These are phyloP conservation scores for Tulasnella sp. DNA, from an alignment of 768 basidiomycete species.

Conservation along the genomic window DNA sequence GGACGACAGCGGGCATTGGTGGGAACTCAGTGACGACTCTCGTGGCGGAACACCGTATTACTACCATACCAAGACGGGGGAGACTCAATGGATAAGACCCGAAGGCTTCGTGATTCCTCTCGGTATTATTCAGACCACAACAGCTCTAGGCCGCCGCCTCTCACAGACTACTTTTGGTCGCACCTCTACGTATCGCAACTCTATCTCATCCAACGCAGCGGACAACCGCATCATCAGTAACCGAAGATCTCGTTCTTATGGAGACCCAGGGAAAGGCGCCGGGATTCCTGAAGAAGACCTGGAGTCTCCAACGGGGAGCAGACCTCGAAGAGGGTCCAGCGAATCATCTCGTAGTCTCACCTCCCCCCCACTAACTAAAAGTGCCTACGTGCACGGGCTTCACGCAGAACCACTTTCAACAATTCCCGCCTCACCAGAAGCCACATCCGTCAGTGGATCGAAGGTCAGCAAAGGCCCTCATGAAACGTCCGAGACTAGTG, in stretches of 20 bases:
- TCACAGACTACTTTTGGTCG: slow-evolving; percentile 13
- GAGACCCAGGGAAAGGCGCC: background rate
- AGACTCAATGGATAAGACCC: slow-evolving; percentile 91
- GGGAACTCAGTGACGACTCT: slow-evolving; percentile 81
- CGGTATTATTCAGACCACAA: slow-evolving; percentile 53
- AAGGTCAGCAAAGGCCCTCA: background rate
- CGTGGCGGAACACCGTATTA: slow-evolving; percentile 81
- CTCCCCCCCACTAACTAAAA: slow-evolving; percentile 13
- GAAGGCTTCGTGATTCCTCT: slow-evolving; percentile 83
- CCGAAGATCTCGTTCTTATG: slow-evolving; percentile 7
- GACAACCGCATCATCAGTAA: slow-evolving; percentile 1
- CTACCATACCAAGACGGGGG: slow-evolving; percentile 84
- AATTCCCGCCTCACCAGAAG: slow-evolving; percentile 13
- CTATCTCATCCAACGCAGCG: background rate
- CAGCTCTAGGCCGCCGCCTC: slow-evolving; percentile 15
- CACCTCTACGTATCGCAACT: slow-evolving; percentile 1
- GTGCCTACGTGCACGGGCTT: background rate
- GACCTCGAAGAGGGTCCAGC: background rate
- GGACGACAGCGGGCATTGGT: slow-evolving; percentile 82
- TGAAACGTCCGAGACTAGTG: background rate
- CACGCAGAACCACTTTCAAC: slow-evolving; percentile 5
- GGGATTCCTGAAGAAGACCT: slow-evolving; percentile 14
- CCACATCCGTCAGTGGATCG: background rate
- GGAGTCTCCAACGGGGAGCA: background rate
- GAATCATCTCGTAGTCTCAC: background rate